Conservation (phyloP, 345 rosid species). For the Atalantia buxifolia region DNA sequence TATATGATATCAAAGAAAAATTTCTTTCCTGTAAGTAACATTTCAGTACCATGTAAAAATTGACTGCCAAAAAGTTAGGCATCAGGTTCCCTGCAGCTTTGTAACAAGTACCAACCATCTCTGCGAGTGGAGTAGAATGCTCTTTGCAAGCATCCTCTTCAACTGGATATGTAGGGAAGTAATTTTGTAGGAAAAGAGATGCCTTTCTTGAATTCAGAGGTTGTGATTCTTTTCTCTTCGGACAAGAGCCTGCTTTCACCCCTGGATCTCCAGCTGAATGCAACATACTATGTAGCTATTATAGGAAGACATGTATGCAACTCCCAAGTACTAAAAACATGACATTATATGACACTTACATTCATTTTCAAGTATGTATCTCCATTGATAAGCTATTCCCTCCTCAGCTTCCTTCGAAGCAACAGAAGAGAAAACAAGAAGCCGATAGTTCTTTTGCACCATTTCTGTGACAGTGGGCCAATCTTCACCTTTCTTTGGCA, state of each 20-base stretch:
- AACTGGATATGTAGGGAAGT: conserved; percentile 83
- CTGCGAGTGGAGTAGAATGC: conserved; percentile 75
- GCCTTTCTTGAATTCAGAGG: conserved; percentile 64
- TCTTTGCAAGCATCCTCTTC: conserved; percentile 89
- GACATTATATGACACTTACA: conserved; percentile 32
- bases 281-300: conserved; percentile 17
- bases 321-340: not conserved
- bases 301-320: not conserved
- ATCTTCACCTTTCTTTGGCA: conserved; percentile 92
- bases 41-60: conserved; percentile 84
- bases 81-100: conserved; percentile 74
- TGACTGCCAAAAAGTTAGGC: conserved; percentile 94
- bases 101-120: conserved; percentile 86
- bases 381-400: conserved; percentile 98
- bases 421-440: conserved; percentile 87
- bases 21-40: not conserved
- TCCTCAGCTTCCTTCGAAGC: conserved; percentile 94
- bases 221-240: conserved; percentile 79
- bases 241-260: conserved; percentile 78
- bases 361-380: conserved; percentile 87
- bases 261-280: conserved; percentile 96
- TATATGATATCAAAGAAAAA: not conserved
- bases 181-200: conserved; percentile 83
- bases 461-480: conserved; percentile 94
- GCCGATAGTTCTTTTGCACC: conserved; percentile 79